phyloP scores from a whole-genome alignment of 148 eudicot species.

The Amaranthus hypochondriacus region DNA sequence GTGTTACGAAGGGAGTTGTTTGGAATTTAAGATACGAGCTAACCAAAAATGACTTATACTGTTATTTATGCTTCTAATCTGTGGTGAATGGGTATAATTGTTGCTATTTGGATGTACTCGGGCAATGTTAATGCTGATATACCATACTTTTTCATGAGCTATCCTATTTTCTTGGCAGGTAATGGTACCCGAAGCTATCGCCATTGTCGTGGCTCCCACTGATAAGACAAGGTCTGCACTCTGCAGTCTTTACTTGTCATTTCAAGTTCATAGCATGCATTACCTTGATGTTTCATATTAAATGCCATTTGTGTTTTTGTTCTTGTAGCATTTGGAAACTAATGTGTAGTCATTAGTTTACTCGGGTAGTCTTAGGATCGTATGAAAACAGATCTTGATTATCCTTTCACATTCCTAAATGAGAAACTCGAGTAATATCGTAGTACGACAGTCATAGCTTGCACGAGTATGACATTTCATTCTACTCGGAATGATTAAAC shows the following conservation, averaged over 20 bases:
- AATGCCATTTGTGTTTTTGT: neutral
- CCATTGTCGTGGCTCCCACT: slow-evolving; percentile 77
- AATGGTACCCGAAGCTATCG: slow-evolving; percentile 87
- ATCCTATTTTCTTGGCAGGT: slow-evolving; percentile 35
- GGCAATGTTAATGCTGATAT: neutral
- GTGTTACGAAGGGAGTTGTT: neutral
- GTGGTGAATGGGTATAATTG: too few species aligned
- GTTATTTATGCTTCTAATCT: neutral
- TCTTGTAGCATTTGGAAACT: neutral
- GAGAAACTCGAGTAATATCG: too few species aligned
- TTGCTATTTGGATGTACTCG: neutral
- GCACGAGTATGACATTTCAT: neutral
- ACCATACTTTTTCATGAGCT: neutral
- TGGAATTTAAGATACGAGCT: neutral
- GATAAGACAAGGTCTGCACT: slow-evolving; percentile 54
- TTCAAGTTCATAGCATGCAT: neutral
- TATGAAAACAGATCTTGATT: neutral
- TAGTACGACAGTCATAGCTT: too few species aligned
- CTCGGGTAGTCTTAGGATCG: neutral
- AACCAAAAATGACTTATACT: neutral
- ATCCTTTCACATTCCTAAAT: neutral
- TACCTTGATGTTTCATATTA: neutral
- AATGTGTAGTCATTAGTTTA: neutral
- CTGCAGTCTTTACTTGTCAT: slow-evolving; percentile 5
- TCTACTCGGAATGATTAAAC: neutral